Percentiles rank a stretch among this genome's conserved stretches.
Conservation (phyloP, 2,329 filamentous ascomycete genomes). For the Penicillium verrucosum region DNA sequence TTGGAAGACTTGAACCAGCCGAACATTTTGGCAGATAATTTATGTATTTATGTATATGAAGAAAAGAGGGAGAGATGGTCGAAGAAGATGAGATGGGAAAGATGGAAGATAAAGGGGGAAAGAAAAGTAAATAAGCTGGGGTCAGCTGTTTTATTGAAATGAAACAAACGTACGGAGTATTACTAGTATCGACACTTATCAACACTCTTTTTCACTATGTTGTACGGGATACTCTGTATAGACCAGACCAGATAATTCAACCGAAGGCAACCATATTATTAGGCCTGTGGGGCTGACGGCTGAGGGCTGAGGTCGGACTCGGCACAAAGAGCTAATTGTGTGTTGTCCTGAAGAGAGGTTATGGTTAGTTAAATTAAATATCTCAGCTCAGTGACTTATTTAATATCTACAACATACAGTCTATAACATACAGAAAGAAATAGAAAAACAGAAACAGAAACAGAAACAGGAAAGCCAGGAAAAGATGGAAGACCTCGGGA, state of each 20-base stretch:
- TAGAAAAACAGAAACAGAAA: not conserved
- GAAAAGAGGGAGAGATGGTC: not conserved
- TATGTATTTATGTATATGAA: too few relatives aligned
- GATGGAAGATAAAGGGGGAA: not conserved
- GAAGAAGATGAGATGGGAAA: not conserved
- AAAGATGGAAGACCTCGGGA: not conserved
- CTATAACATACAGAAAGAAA: too few relatives aligned
- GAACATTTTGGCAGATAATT: not conserved
- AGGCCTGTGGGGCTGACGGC: not conserved
- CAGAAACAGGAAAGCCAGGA: not conserved
- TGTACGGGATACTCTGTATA: too few relatives aligned
- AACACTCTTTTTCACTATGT: not conserved
- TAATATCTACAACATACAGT: too few relatives aligned
- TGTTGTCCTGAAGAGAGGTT: not conserved
- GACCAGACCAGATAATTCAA: not conserved
- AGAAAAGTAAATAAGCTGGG: not conserved
- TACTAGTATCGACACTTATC: not conserved
- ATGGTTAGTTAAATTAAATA: not conserved
- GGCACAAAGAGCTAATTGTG: not conserved
- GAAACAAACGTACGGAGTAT: not conserved
- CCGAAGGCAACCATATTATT: conserved; percentile 1
- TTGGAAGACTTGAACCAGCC: conserved; percentile 9
- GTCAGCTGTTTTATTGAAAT: not conserved
- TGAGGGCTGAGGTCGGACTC: not conserved
- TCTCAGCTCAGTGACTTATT: too few relatives aligned